phyloP scores from a whole-genome alignment of 495 filamentous ascomycete genomes.

The Pseudotulostoma volvatum region DNA sequence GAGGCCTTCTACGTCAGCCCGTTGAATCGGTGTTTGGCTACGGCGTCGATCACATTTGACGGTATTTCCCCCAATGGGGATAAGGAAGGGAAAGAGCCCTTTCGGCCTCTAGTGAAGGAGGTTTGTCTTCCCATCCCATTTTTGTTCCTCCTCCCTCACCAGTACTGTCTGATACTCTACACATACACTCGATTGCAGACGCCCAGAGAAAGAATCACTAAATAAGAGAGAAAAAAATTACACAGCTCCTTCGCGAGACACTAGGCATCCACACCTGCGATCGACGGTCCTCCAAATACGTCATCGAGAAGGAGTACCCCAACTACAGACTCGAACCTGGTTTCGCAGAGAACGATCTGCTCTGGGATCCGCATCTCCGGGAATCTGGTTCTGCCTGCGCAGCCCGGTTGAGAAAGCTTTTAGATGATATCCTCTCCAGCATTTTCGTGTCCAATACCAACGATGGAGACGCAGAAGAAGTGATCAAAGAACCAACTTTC shows the following conservation, averaged over 20 bases:
- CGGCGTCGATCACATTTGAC: conserved; percentile 45
- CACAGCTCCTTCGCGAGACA: conserved; percentile 49
- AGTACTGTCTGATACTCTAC: too few relatives aligned
- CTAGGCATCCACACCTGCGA: conserved; percentile 74
- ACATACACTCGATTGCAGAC: too few relatives aligned
- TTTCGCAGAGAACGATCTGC: conserved; percentile 44
- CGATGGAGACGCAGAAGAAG: conserved; percentile 28
- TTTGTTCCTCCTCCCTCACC: too few relatives aligned
- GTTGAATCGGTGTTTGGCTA: conserved; percentile 52
- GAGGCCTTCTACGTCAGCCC: conserved; percentile 60
- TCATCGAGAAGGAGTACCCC: conserved; percentile 43
- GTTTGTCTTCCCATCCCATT: too few relatives aligned
- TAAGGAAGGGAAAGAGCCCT: conserved; percentile 22
- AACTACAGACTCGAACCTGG: conserved; percentile 43
- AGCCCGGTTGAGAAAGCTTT: conserved; percentile 32
- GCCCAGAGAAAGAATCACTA: too few relatives aligned
- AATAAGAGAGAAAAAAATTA: too few relatives aligned
- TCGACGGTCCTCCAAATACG: conserved; percentile 40
- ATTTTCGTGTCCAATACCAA: too few relatives aligned
- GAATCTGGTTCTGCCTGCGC: conserved; percentile 41
- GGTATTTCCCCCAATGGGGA: conserved; percentile 35
- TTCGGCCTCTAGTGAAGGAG: conserved; percentile 54
- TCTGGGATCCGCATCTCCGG: conserved; percentile 38
- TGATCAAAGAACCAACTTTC: conserved; percentile 30
- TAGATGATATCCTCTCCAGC: conserved; percentile 60